Evolutionary conservation across 2,329 filamentous ascomycete genomes (phyloP).

Genomic region (Colletotrichum sublineola): DNA sequence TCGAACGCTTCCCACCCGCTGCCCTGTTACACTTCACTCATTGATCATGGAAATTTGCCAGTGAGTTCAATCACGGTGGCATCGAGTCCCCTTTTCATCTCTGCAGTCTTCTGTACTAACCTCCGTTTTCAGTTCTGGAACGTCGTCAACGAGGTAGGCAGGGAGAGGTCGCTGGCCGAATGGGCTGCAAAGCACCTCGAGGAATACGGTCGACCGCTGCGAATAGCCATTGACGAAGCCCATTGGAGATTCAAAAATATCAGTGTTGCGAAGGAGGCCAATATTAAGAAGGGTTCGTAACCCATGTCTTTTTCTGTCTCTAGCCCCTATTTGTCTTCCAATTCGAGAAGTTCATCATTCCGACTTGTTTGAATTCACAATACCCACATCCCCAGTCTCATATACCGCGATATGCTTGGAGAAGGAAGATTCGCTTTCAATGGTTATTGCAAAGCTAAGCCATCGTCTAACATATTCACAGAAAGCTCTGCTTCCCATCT

Average conservation of each 20-base stretch:
- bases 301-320: background rate
- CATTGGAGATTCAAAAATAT: constrained; percentile 21
- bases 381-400: background rate
- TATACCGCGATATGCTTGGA: background rate
- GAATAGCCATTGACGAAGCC: constrained; percentile 15
- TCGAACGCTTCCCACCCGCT: too few species aligned
- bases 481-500: background rate
- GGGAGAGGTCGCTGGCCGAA: background rate
- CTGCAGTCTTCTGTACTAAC: background rate
- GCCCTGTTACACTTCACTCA: background rate
- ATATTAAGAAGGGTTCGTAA: background rate
- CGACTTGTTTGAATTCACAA: background rate
- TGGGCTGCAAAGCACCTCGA: constrained; percentile 15
- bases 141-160: background rate
- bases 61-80: background rate
- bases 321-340: background rate
- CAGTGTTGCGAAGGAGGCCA: background rate
- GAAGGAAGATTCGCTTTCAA: too few species aligned
- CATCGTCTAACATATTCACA: background rate
- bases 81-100: background rate
- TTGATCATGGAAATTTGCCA: background rate
- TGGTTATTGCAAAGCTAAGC: background rate
- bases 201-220: background rate
- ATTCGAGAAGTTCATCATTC: background rate
- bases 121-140: background rate